Conservation (phyloP, 306 rosid genomes). For the Cucurbita argyrosperma region DNA sequence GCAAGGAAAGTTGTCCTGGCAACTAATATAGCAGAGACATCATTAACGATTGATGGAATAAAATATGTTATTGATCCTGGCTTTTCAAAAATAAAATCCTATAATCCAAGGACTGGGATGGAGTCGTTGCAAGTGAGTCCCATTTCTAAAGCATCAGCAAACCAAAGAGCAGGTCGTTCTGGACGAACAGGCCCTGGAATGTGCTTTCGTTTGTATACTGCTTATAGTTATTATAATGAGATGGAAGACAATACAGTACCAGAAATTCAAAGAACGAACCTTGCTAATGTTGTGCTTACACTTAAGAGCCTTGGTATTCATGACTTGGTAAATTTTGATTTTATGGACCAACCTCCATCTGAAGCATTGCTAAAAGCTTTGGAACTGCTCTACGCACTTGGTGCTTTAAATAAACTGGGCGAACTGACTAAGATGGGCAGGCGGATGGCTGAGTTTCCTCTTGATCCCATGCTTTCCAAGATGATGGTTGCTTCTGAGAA, state of each 20-base stretch:
- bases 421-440: slow-evolving; percentile 84
- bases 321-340: slow-evolving; percentile 69
- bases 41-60: slow-evolving; percentile 91
- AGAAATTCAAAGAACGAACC: slow-evolving; percentile 86
- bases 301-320: slow-evolving; percentile 87
- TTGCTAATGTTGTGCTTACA: slow-evolving; percentile 73
- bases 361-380: slow-evolving; percentile 84
- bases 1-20: slow-evolving; percentile 94
- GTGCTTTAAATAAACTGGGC: slow-evolving; percentile 77
- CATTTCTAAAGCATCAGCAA: slow-evolving; percentile 93
- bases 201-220: slow-evolving; percentile 80
- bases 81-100: slow-evolving; percentile 61
- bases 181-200: slow-evolving; percentile 98
- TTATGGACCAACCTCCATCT: slow-evolving; percentile 98
- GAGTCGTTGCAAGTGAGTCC: slow-evolving; percentile 75
- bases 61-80: slow-evolving; percentile 97
- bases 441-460: slow-evolving; percentile 93
- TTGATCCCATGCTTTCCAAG: slow-evolving; percentile 90
- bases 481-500: slow-evolving; percentile 89
- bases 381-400: slow-evolving; percentile 72
- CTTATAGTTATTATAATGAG: slow-evolving; percentile 58
- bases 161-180: slow-evolving; percentile 86
- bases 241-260: slow-evolving; percentile 83
- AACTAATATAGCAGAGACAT: slow-evolving; percentile 94
- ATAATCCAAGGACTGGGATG: slow-evolving; percentile 92